These are phyloP conservation scores for Fusarium heterosporum DNA, from an alignment of 2,329 filamentous ascomycete genomes.

Conservation along the genomic window DNA sequence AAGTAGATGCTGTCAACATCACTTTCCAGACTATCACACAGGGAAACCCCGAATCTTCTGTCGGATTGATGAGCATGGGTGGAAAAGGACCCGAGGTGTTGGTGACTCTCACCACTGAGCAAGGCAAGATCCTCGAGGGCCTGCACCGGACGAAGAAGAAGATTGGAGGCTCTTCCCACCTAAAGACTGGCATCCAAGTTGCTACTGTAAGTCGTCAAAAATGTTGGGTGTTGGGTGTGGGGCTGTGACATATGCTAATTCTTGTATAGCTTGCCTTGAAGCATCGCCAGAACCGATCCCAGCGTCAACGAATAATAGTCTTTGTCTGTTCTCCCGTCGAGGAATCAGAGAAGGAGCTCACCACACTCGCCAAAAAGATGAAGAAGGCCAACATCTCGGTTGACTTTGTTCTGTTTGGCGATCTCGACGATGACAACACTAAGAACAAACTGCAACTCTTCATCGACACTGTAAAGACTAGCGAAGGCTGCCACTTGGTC, in stretches of 20 bases:
- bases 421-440: constrained; percentile 88
- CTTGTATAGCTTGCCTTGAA: constrained; percentile 85
- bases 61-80: constrained; percentile 99
- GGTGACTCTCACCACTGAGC: constrained; percentile 94
- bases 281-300: constrained; percentile 97
- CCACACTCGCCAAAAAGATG: constrained; percentile 95
- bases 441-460: constrained; percentile 94
- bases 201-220: constrained; percentile 77
- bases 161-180: constrained; percentile 88
- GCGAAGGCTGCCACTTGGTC: constrained; percentile 90
- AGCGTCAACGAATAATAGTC: constrained; percentile 95
- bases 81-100: constrained; percentile 97
- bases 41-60: constrained; percentile 95
- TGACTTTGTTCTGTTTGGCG: constrained; percentile 95
- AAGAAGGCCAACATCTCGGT: constrained; percentile 97
- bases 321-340: constrained; percentile 94
- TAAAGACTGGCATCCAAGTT: constrained; percentile 95
- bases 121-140: constrained; percentile 93
- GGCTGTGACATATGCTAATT: constrained; percentile 32
- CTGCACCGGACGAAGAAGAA: constrained; percentile 90
- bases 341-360: constrained; percentile 88
- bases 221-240: background rate
- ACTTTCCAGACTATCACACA: constrained; percentile 96
- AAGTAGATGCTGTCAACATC: constrained; percentile 93
- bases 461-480: constrained; percentile 91